Evolutionary conservation across 495 filamentous ascomycete genomes (phyloP), one percentile per base, ranked within the genome.

Genomic region (Podospora didyma): DNA sequence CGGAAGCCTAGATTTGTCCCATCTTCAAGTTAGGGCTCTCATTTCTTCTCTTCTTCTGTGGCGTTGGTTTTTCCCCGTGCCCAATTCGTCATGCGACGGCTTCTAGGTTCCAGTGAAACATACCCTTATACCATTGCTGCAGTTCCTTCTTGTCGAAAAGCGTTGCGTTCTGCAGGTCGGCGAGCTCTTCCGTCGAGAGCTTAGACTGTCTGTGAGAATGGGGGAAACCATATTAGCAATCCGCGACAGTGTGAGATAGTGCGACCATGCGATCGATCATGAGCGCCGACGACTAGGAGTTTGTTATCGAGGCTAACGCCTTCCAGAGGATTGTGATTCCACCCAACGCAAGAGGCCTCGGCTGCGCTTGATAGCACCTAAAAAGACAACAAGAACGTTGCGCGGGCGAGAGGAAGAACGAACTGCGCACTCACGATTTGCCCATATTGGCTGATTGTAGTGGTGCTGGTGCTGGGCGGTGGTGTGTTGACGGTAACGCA

Each of bases 131-230:
- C 94, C 94, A 98, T 89, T 97, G 95, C 72, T 99, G 94, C 62
- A 99, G 75, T 73, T 99, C 94, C 77, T 97, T 99, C 86, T 97
- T 97, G 78, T 99, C 94, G 66, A 99, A 99, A 73, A 97, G 90
- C 21, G 94, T 99, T 51, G 90, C 89, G 77, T 87, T 90, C 70
- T 97, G 92, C 63, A 99, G 85, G 75, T 99, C 94, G 49, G 84
- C 85, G 61, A 99, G 86, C 78, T 97, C 91, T 68, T 95, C 85
- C 64, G 92, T 89, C 41, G 92, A 96, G 65, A 99, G 88, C 78
- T 97, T 98, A 35, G 89, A 93, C 74, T 94, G 89, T 68, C 90
- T 95, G 52, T 16, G 24, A 31, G 3, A 4, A 31, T 31, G 3
- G 19, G 44, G 34, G 37, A 46, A 41, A 31, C 49, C 50, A 31